Conservation (phyloP, 106 monocot species). For the Apostasia ramifera region DNA sequence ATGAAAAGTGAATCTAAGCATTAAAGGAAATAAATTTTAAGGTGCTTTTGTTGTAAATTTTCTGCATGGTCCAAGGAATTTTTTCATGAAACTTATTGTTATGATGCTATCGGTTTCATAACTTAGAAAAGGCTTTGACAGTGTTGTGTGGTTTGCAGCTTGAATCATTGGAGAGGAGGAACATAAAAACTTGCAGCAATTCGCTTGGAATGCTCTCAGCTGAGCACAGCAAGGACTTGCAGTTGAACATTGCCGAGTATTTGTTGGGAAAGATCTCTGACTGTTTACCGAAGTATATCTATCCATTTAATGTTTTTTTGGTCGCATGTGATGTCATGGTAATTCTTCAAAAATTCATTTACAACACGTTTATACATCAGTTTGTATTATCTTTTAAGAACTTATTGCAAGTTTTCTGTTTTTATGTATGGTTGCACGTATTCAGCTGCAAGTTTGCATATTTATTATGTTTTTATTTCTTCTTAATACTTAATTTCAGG, state of each 20-base stretch:
- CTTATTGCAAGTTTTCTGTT: background rate
- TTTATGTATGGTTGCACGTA: background rate
- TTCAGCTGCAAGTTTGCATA: background rate
- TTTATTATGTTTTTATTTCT: background rate
- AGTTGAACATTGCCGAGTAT: constrained; percentile 63
- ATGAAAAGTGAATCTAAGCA: background rate
- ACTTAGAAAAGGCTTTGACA: no score
- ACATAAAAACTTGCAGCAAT: constrained; percentile 45
- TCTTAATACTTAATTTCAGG: background rate
- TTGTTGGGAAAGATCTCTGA: constrained; percentile 51
- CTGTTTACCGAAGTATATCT: constrained; percentile 39
- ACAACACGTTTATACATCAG: background rate
- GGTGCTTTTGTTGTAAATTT: background rate
- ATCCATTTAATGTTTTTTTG: constrained; percentile 61
- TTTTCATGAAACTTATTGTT: background rate
- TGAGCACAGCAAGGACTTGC: constrained; percentile 54
- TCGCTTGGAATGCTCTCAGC: constrained; percentile 64
- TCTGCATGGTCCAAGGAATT: no score
- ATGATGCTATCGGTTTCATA: no score
- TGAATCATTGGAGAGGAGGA: constrained; percentile 51
- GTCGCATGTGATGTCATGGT: constrained; percentile 61
- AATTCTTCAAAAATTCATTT: constrained; percentile 9
- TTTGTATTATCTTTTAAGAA: background rate
- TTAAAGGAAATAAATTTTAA: background rate
- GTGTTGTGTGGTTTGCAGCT: constrained; percentile 42